Base-by-base conservation (phyloP, 2,329 filamentous ascomycete species). In the Hypoxylon sp. region DNA sequence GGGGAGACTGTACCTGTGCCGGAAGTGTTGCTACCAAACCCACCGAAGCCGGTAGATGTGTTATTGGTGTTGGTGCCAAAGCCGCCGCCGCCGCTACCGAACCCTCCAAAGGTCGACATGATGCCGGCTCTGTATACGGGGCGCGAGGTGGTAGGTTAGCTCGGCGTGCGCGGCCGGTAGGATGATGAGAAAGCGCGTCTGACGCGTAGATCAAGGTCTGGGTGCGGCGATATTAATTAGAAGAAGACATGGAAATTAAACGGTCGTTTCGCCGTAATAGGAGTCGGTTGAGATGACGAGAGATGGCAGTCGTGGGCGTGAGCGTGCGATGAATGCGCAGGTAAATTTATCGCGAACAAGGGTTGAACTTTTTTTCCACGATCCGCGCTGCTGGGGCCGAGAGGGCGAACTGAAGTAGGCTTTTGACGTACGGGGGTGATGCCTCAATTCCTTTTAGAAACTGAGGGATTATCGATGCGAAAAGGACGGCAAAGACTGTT, bases 31-130 rank as follows among this genome's bases (percentile, higher is more conserved):
- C n/a, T 24, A 54, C 59, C 59, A n/a, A 66, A 66, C 28, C 64
- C 64, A 71, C 86, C 85, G 77, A 91, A 91, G 20, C 80, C 81
- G 71, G 73, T 78, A 70, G 74, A 82, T 78, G 80, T 73, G 51
- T 79, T 79, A 59, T 80, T 82, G 75, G 84, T 87, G 68, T 83
- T 84, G 74, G 84, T 83, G 79, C 87, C 87, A 78, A 90, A 90
- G 81, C 68, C 70, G 69, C 67, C 61, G 50, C 70, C 61, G 54
- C 70, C 59, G 55, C 81, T 80, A 73, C 84, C 83, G 67, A 83
- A 81, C 69, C 81, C 80, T 72, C 82, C 82, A 72, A 86, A 86
- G 59, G 18, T 50, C 73, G 85, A 85, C 86, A 88, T 88, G 74
- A 69, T 81, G 74, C 60, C 58, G 64, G 65, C 51, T 63, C 57